phyloP scores from a whole-genome alignment of 345 rosid species.

The Aegle marmelos region DNA sequence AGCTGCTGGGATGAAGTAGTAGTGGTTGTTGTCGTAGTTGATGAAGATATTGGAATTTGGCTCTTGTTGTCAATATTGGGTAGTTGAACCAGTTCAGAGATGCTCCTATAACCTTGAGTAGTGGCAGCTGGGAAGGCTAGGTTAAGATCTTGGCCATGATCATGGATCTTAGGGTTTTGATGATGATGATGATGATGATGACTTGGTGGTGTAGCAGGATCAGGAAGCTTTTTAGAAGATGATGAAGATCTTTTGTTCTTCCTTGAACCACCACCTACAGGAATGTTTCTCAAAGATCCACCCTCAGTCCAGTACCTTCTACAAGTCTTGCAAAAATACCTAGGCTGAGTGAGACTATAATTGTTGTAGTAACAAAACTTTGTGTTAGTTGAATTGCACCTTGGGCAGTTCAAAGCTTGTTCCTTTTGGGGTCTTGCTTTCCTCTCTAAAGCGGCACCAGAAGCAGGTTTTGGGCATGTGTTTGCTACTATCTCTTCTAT shows the following conservation, averaged over 20 bases:
- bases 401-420: slow-evolving; percentile 86
- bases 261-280: slow-evolving; percentile 97
- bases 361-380: slow-evolving; percentile 99
- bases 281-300: slow-evolving; percentile 90
- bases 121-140: slow-evolving; percentile 42
- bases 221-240: slow-evolving; percentile 53
- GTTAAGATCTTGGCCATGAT: slow-evolving; percentile 76
- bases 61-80: slow-evolving; percentile 34
- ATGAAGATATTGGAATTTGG: slow-evolving; percentile 32
- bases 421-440: slow-evolving; percentile 76
- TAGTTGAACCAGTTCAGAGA: slow-evolving; percentile 63
- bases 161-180: slow-evolving; percentile 57
- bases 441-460: slow-evolving; percentile 47
- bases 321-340: slow-evolving; percentile 96
- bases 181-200: slow-evolving; percentile 41
- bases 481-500: slow-evolving; percentile 78
- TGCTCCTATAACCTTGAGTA: slow-evolving; percentile 45
- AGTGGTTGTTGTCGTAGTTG: slow-evolving; percentile 29
- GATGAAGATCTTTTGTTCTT: slow-evolving; percentile 87
- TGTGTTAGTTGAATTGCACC: slow-evolving; percentile 94
- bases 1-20: slow-evolving; percentile 30
- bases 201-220: slow-evolving; percentile 45
- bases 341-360: slow-evolving; percentile 95
- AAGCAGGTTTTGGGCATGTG: slow-evolving; percentile 42
- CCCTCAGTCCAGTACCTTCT: slow-evolving; percentile 99